A percentile compares a stretch with the other conserved stretches of the same genome.
Evolutionary conservation across 305 asterid genomes (phyloP).

Genomic region (Lippia alba): DNA sequence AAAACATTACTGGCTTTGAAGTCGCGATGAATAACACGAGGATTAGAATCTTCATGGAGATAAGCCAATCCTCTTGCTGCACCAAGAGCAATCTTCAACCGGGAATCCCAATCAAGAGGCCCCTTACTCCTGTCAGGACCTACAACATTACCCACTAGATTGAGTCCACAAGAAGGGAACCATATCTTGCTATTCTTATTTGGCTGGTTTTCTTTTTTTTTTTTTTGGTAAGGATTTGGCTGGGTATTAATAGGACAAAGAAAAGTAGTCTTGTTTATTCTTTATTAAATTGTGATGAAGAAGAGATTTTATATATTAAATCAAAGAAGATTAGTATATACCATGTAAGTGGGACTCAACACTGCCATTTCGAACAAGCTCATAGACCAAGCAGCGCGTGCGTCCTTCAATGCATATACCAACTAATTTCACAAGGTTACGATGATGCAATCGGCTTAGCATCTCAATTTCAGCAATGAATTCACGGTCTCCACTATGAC

Average conservation of each 20-base stretch:
- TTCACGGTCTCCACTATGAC: conserved; percentile 87
- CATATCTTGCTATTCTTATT: not conserved
- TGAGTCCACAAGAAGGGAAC: not conserved
- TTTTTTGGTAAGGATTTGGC: too few relatives aligned
- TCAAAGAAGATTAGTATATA: conserved; percentile 37
- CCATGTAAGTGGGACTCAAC: conserved; percentile 97
- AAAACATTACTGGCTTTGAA: conserved; percentile 91
- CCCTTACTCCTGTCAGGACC: conserved; percentile 63
- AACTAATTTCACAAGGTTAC: conserved; percentile 88
- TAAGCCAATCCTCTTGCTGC: conserved; percentile 97
- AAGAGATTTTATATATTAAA: conserved; percentile 20
- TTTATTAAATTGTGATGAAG: conserved; percentile 1
- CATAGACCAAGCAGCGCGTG: conserved; percentile 88
- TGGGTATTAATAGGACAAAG: conserved; percentile 1
- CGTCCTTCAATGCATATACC: conserved; percentile 86
- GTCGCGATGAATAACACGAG: conserved; percentile 45
- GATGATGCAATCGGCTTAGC: conserved; percentile 96
- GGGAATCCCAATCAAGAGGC: conserved; percentile 93
- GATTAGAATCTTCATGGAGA: conserved; percentile 92
- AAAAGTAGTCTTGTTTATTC: conserved; percentile 16
- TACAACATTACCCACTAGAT: conserved; percentile 39
- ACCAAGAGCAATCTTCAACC: conserved; percentile 92
- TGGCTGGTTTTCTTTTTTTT: too few relatives aligned
- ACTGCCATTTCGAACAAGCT: conserved; percentile 87
- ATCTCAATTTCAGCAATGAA: conserved; percentile 95